Base-by-base conservation (phyloP, 495 filamentous ascomycete genomes). In the Cetradonia linearis region DNA sequence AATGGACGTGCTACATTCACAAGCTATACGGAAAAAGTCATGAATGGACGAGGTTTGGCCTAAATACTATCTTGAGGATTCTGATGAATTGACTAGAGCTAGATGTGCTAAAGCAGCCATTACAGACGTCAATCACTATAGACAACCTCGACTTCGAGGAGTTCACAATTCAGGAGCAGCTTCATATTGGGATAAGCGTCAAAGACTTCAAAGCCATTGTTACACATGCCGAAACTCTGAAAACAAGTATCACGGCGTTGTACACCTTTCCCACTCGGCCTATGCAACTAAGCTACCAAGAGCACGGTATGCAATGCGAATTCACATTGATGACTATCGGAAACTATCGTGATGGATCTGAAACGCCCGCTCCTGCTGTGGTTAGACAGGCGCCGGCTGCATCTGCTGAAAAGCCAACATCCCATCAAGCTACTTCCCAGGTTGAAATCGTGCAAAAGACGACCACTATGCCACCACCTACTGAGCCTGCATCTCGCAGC, bases 131-230 rank as follows among this genome's bases (percentile, higher is more conserved):
- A 16, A 87, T 98, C 34, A 83, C 91, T 5, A 80, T 95, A 25
- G 88, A 94, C 65, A 87, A 83, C 60, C 78, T 83, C 47, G 91
- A 97, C 66, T 98, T 97, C 68, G 86, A 92, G 33, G 78, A 86
- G 20, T 94, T 92, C 64, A 67, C 78, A 1, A 87, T 89, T 28
- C 81, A 91, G 66, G 84, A 91, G 47, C 80, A 85, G 57, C 76
- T 96, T 36, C 91, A 95, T 65, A 85, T 96, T 60, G 85, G 87
- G 57, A 91, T 97, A 66, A 88, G 82, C 68, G 82, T 96, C 60
- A 96, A 95, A 72, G 93, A 98, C 71, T 95, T 97, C 74, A 88
- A 90, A 70, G 86, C 93, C 25, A 88, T 93, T 40, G 83, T 95
- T 36, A 76, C 80, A 14, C 92, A 97, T 72, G 94, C 93, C 13